These are phyloP conservation scores for Fusarium algeriense DNA, from an alignment of 2,329 filamentous ascomycete genomes.

Conservation along the genomic window DNA sequence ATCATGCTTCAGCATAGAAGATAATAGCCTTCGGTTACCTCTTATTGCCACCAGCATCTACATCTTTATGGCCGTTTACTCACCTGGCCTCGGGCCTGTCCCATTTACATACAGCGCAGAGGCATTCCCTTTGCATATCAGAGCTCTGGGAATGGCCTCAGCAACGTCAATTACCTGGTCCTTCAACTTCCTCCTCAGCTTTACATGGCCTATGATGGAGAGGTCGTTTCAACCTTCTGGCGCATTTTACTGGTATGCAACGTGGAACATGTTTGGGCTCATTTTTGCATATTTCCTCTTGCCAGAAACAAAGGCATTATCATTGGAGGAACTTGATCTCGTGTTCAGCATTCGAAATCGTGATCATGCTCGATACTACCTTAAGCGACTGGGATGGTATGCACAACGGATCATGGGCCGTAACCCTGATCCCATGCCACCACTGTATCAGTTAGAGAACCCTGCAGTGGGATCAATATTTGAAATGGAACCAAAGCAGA, in stretches of 20 bases:
- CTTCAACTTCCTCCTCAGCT: conserved; percentile 50
- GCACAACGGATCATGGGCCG: conserved; percentile 2
- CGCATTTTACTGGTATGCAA: conserved; percentile 52
- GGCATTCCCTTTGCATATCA: conserved; percentile 53
- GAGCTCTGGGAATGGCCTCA: conserved; percentile 55
- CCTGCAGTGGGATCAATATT: background rate
- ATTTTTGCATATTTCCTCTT: conserved; percentile 63
- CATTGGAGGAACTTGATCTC: conserved; percentile 63
- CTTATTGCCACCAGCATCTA: conserved; percentile 51
- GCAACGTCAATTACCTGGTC: conserved; percentile 54
- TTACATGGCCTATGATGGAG: conserved; percentile 51
- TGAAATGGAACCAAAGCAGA: background rate
- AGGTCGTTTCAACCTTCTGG: conserved; percentile 46
- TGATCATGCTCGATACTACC: conserved; percentile 57
- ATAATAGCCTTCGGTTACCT: conserved; percentile 41
- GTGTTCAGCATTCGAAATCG: conserved; percentile 59
- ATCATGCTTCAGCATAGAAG: background rate
- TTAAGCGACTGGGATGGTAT: conserved; percentile 29
- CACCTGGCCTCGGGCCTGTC: conserved; percentile 50
- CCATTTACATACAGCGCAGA: conserved; percentile 51
- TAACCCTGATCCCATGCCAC: background rate
- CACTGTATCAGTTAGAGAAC: background rate
- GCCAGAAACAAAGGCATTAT: conserved; percentile 64
- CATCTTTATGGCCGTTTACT: conserved; percentile 54
- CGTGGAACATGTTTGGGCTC: conserved; percentile 54